Evolutionary conservation across 805 yeast species (phyloP).

Genomic region (Pichia californica): DNA sequence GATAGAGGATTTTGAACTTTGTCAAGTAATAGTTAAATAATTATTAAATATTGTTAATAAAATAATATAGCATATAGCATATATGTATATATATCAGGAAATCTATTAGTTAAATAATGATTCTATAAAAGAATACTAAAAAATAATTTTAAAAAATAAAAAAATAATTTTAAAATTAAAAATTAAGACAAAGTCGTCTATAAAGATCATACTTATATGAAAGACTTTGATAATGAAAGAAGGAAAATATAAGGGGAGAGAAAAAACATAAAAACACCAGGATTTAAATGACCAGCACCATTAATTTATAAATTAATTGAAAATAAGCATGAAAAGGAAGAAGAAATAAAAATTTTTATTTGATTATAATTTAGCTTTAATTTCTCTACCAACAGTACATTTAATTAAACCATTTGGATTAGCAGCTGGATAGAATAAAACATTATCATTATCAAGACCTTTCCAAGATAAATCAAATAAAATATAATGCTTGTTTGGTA

Average conservation of each 20-base stretch:
- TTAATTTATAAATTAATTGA: background rate
- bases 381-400: conserved; percentile 71
- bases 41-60: too few relatives aligned
- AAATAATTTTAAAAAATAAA: too few relatives aligned
- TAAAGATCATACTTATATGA: background rate
- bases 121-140: too few relatives aligned
- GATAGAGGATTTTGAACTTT: too few relatives aligned
- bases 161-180: too few relatives aligned
- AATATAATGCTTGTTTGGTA: conserved; percentile 92
- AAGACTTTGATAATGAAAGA: background rate
- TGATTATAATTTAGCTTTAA: conserved; percentile 50
- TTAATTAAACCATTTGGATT: conserved; percentile 92
- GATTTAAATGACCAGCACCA: conserved; percentile 13
- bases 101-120: too few relatives aligned
- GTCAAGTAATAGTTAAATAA: too few relatives aligned
- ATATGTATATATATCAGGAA: too few relatives aligned
- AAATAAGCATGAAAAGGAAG: background rate
- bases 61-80: too few relatives aligned
- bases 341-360: too few relatives aligned
- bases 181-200: too few relatives aligned
- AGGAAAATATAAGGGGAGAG: background rate
- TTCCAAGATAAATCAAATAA: conserved; percentile 78
- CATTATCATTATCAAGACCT: conserved; percentile 73
- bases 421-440: conserved; percentile 80
- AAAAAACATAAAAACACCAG: conserved; percentile 1